These are phyloP conservation scores for Flaveria bidentis DNA, from an alignment of 129 eudicot genomes.

Conservation along the genomic window DNA sequence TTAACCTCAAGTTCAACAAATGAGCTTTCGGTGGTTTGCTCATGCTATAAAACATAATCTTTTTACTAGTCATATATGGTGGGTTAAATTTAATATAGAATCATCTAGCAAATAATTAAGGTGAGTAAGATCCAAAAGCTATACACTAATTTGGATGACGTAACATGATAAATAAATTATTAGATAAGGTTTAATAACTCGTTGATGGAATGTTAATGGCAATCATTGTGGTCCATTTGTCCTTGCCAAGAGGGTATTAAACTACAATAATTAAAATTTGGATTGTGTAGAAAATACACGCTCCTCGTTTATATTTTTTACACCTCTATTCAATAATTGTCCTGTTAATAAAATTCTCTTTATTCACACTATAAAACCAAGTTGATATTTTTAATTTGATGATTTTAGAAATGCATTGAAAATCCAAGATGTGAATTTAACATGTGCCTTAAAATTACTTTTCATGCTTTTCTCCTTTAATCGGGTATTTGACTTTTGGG, in stretches of 20 bases:
- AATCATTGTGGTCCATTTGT: conserved; percentile 28
- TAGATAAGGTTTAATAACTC: conserved; percentile 16
- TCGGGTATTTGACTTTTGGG: too few relatives aligned
- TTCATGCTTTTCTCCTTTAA: too few relatives aligned
- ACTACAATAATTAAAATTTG: neutral
- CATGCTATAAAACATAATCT: neutral
- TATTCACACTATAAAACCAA: too few relatives aligned
- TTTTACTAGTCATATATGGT: too few relatives aligned
- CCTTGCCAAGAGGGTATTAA: neutral
- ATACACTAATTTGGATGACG: conserved; percentile 15
- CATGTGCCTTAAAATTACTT: too few relatives aligned
- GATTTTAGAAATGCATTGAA: too few relatives aligned
- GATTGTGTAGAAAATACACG: too few relatives aligned
- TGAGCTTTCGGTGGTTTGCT: neutral
- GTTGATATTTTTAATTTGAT: too few relatives aligned
- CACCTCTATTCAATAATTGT: too few relatives aligned
- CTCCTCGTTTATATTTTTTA: too few relatives aligned
- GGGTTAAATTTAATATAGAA: neutral
- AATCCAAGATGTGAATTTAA: too few relatives aligned
- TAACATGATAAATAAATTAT: conserved; percentile 13
- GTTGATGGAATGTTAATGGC: conserved; percentile 35
- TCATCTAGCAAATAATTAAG: neutral
- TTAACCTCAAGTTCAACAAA: neutral
- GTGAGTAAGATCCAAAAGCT: neutral
- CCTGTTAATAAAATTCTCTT: too few relatives aligned